Base-by-base conservation (phyloP, 345 rosid genomes). In the Gossypium ekmanianum region DNA sequence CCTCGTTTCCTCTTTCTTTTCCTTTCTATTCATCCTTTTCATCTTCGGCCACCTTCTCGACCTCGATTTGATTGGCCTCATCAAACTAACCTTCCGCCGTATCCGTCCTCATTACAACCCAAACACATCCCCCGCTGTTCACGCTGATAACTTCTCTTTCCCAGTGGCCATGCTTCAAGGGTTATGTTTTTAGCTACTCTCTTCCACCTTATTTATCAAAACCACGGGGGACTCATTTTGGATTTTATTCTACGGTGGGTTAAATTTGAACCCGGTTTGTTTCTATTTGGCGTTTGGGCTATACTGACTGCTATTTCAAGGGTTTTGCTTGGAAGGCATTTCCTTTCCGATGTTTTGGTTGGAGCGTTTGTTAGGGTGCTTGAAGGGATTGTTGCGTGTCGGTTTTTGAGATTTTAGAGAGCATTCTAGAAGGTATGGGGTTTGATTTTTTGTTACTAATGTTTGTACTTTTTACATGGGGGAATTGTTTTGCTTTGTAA, bases 151-250 rank as follows among this genome's bases (percentile, higher is more conserved):
- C 76, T 95, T 81, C 83, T 95, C 99, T 29, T 93, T 95, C 72
- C 98, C 74, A 91, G 97, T 12, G 98, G 99, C 63, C 98, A 95
- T 85, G 87, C 99, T 8, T 90, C 98, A 13, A 90, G 97, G 43
- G 96, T 95, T 59, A 90, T 78, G 82, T 83, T 89, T 80, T 80
- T 89, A 26, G 96, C 97, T 4, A 80, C 92, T 0, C 73, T 90
- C 48, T 79, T 91, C 66, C 86, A 75, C 34, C 87, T 90, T 68
- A 83, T 85, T 0, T 71, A 55, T 1, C 69, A 16, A 34, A 78
- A 59, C 22, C 65, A 55, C 16, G 7, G 65, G 71, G 71, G 73
- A 47, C 22, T 7, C 70, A 73, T 81, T 72, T 74, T 47, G 14
- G 41, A 41, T 43, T 24, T 66, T n/a, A 47, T 75, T 56, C 43